Evolutionary conservation across 169 alveolate species (phyloP), one percentile per base, ranked within the genome.

Genomic region (Plasmodium berghei): DNA sequence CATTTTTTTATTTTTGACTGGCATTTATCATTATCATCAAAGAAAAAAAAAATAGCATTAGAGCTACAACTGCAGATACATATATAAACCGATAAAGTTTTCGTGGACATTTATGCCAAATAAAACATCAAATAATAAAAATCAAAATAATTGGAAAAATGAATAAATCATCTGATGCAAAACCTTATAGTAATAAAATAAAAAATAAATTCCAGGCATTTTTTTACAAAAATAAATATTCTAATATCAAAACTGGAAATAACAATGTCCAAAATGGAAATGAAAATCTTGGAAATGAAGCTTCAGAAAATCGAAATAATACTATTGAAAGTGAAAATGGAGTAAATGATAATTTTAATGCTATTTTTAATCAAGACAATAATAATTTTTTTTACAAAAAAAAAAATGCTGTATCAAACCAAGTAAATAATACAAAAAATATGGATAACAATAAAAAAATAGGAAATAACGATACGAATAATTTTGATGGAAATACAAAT

Each of bases 201-300:
- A 83, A 83, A n/a, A 61, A 59, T 69, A 83, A 83, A 48, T 67
- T 54, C 18, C 64, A 69, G 66, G 12, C 58, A 5, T 67, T 83
- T 61, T 83, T 83, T 26, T 67, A 55, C 72, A 83, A 83, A 55
- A 69, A 69, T 22, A 83, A 83, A 83, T 69, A 83, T 18, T 49
- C 89, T 0, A 63, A 52, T n/a, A n/a, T 58, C 0, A 75, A 75
- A 67, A 64, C 48, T 18, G 48, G 69, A 28, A 22, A 14, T 71
- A 40, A 18, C 4, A 22, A 62, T 20, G 3, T n/a, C 58, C 16
- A 42, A 0, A 14, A n/a, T 40, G 45, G 46, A 20, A 16, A 14
- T 16, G 10, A n/a, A 45, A n/a, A n/a, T n/a, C n/a, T n/a, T 40
- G 45, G 46, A 20, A 16, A 14, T 16, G 10, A n/a, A 45, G 18